Percentiles rank a stretch among this genome's conserved stretches.
phyloP scores from a whole-genome alignment of 805 yeast genomes.

The Saccharomyces kudriavzevii region DNA sequence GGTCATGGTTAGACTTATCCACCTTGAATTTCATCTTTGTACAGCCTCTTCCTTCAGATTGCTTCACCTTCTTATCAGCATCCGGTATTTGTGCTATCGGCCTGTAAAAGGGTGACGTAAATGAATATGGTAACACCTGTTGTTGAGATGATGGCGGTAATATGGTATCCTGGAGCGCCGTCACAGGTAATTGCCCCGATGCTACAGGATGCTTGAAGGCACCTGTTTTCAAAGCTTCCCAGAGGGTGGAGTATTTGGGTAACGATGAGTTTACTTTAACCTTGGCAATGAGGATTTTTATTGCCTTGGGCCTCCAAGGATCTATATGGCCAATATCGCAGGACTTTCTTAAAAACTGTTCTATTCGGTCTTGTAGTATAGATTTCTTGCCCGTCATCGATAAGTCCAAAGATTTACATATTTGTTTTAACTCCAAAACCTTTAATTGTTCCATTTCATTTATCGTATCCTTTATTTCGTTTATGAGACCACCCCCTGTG shows the following conservation, averaged over 20 bases:
- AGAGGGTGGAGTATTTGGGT: slow-evolving; percentile 34
- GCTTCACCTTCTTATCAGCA: slow-evolving; percentile 26
- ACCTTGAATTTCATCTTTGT: slow-evolving; percentile 38
- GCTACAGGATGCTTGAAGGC: slow-evolving; percentile 21
- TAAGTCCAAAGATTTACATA: slow-evolving; percentile 44
- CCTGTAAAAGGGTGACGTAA: slow-evolving; percentile 48
- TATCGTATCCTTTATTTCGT: slow-evolving; percentile 29
- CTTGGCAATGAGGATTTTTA: slow-evolving; percentile 37
- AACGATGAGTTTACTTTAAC: slow-evolving; percentile 30
- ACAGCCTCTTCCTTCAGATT: slow-evolving; percentile 40
- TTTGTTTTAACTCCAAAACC: slow-evolving; percentile 44
- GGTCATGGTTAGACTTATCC: slow-evolving; percentile 33
- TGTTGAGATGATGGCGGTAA: slow-evolving; percentile 1
- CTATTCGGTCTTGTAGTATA: slow-evolving; percentile 48
- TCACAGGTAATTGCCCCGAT: slow-evolving; percentile 17
- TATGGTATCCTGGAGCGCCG: slow-evolving; percentile 4
- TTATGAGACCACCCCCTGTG: background rate
- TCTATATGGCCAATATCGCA: slow-evolving; percentile 32
- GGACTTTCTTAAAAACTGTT: slow-evolving; percentile 38
- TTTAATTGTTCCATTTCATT: slow-evolving; percentile 32
- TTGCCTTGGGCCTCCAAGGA: slow-evolving; percentile 38
- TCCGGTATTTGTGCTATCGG: slow-evolving; percentile 45
- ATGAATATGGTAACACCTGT: slow-evolving; percentile 34
- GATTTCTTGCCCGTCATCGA: slow-evolving; percentile 52
- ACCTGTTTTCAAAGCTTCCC: slow-evolving; percentile 17